Base-by-base conservation (phyloP, 352 stramenopile genomes). In the Pythium monospermum region DNA sequence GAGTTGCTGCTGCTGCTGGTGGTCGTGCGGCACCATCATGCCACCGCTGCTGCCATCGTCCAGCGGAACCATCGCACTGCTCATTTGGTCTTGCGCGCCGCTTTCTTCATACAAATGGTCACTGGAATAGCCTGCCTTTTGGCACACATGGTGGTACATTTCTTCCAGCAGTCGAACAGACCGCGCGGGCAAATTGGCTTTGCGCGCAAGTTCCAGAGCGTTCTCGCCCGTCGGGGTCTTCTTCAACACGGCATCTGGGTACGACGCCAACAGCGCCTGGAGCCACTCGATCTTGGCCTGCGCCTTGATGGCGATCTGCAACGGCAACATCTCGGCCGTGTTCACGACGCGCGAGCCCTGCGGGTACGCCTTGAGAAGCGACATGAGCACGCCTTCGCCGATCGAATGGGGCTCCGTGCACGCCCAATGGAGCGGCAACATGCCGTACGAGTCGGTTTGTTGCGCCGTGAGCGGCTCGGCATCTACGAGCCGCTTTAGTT, bases 121-220 rank as follows among this genome's bases (percentile, higher is more conserved):
- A 21, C 36, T 63, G 16, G 74, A 66, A 25, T 85, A 66, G 1
- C 77, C 76, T 27, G 74, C 63, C 44, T 87, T 85, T 25, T 80
- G 64, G 49, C 78, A 90, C 27, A 94, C 81, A 50, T 94, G 83
- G 49, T 86, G 76, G 48, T 87, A 88, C 83, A 94, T 94, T 35
- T 94, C 83, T 47, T 94, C 83, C 0, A 94, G 61, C 28, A 94
- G 57, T 15, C 83, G 79, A 28, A 92, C 38, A n/a, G 76, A 87
- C 25, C 78, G 75, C 45, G 57, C 38, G 26, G 82, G 77, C 41
- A 93, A 49, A 46, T 71, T 68, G 42, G 56, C 69, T 28, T 76
- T 62, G 33, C 85, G 71, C 18, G 83, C 76, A 38, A 89, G 52
- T 51, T 89, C 80, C 41, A 85, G 55, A 1, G 80, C 68, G 61